Evolutionary conservation across 345 rosid genomes (phyloP).

Genomic region (Leavenworthia alabamica): DNA sequence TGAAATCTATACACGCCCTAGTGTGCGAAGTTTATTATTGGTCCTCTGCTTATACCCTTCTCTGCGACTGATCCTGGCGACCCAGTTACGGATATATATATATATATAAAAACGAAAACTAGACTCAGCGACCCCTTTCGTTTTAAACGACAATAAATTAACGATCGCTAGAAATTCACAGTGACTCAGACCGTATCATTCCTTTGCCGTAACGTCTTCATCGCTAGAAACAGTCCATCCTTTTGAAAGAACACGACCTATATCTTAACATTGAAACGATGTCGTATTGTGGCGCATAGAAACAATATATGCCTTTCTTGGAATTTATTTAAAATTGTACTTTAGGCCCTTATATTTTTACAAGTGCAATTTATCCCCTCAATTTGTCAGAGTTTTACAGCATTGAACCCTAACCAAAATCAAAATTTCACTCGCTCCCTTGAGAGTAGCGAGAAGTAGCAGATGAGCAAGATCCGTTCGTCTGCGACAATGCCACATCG

Average conservation of each 20-base stretch:
- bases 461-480: slow-evolving; percentile 41
- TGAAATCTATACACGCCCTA: background rate
- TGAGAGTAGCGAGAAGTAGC: slow-evolving; percentile 18
- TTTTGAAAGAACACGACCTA: too few relatives aligned
- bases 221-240: too few relatives aligned
- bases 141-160: too few relatives aligned
- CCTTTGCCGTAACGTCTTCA: too few relatives aligned
- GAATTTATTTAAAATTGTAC: background rate
- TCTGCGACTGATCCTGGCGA: too few relatives aligned
- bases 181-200: too few relatives aligned
- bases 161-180: too few relatives aligned
- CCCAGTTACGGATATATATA: too few relatives aligned
- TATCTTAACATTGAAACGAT: background rate
- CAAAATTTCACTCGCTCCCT: slow-evolving; percentile 18
- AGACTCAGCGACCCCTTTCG: too few relatives aligned
- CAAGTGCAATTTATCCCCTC: background rate
- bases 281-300: background rate
- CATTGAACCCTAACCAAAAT: slow-evolving; percentile 13
- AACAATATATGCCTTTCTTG: background rate
- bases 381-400: background rate
- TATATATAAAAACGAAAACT: too few relatives aligned
- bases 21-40: background rate
- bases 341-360: background rate
- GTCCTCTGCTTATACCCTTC: too few relatives aligned
- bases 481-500: slow-evolving; percentile 52